Evolutionary conservation across 2,329 filamentous ascomycete genomes (phyloP).

Genomic region (Arthroderma uncinatum): DNA sequence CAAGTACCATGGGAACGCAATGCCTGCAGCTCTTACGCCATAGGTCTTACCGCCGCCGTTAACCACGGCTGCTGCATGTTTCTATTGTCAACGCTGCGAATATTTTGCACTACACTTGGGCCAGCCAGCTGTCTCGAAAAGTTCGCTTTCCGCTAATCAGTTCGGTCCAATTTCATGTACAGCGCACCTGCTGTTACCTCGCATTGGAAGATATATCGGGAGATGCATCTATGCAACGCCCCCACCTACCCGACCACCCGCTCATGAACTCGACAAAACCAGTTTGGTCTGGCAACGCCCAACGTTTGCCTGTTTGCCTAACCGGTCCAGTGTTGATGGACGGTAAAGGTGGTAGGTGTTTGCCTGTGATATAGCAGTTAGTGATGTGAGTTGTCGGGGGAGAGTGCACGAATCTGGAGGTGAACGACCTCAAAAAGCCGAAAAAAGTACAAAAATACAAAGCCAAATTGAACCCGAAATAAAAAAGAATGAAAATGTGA

Average conservation of each 20-base stretch:
- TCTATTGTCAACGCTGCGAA: slow-evolving; percentile 6
- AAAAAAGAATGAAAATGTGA: neutral
- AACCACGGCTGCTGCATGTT: neutral
- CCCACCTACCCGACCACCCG: neutral
- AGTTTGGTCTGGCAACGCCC: neutral
- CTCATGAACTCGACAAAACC: neutral
- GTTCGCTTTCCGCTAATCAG: neutral
- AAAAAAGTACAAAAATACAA: neutral
- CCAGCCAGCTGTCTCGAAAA: neutral
- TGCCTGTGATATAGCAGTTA: neutral
- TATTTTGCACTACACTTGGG: neutral
- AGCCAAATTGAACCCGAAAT: neutral
- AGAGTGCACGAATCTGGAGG: neutral
- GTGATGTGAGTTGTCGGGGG: neutral
- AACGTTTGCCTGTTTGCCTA: neutral
- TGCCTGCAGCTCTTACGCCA: slow-evolving; percentile 3
- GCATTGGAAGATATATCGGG: slow-evolving; percentile 4
- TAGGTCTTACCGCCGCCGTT: neutral
- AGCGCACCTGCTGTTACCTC: slow-evolving; percentile 1
- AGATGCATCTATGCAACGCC: neutral
- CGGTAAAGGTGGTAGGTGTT: neutral
- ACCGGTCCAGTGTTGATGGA: neutral
- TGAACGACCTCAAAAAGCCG: neutral
- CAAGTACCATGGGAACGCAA: neutral
- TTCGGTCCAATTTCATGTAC: neutral